Conservation (phyloP, 805 yeast genomes). For the Phaffomyces antillensis region DNA sequence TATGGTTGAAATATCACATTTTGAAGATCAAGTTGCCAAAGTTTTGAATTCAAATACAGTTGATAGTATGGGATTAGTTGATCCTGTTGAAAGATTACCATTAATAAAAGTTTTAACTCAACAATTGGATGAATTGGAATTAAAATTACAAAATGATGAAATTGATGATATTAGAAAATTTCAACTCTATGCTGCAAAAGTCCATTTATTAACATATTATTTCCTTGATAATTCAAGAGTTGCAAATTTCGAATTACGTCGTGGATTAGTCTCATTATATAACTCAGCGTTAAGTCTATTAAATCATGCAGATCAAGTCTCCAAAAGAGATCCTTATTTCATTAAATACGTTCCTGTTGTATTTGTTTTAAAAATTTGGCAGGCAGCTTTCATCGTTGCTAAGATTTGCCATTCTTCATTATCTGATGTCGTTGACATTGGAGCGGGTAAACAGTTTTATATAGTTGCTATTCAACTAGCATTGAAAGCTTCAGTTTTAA, state of each 20-base stretch:
- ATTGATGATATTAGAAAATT: constrained; percentile 67
- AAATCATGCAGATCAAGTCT: constrained; percentile 57
- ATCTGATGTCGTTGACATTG: constrained; percentile 56
- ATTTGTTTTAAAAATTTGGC: constrained; percentile 81
- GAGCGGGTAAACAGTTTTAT: constrained; percentile 64
- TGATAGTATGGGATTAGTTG: constrained; percentile 60
- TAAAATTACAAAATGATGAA: constrained; percentile 39
- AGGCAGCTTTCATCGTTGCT: constrained; percentile 79
- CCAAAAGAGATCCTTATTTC: constrained; percentile 50
- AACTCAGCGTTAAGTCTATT: constrained; percentile 72
- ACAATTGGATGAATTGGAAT: constrained; percentile 72
- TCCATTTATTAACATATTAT: constrained; percentile 78
- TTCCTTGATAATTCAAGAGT: constrained; percentile 51
- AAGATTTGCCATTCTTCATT: constrained; percentile 73
- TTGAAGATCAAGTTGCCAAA: constrained; percentile 79
- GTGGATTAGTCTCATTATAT: constrained; percentile 70
- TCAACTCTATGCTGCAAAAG: constrained; percentile 62
- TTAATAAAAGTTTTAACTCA: constrained; percentile 60
- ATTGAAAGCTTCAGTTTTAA: constrained; percentile 73
- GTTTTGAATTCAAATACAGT: constrained; percentile 65
- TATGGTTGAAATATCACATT: constrained; percentile 76
- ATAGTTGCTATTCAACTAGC: constrained; percentile 61
- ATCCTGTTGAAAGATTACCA: constrained; percentile 66
- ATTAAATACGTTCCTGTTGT: constrained; percentile 79
- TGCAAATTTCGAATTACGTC: constrained; percentile 49